phyloP scores from a whole-genome alignment of 768 basidiomycete species.

The Clavaria fumosa region DNA sequence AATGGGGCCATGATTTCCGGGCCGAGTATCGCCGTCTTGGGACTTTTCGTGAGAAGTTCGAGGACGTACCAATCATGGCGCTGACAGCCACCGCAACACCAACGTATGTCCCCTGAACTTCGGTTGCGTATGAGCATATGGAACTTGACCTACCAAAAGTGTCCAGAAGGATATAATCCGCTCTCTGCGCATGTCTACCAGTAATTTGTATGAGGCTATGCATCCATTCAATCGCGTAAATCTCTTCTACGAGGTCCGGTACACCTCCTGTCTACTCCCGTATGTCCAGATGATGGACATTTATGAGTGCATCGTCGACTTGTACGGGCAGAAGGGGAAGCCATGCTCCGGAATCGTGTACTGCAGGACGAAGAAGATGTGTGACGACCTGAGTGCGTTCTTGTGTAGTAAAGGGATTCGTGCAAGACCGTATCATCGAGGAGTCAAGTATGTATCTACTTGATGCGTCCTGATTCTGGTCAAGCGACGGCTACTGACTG shows the following conservation, averaged over 20 bases:
- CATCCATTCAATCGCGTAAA: conserved; percentile 75
- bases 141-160: conserved; percentile 22
- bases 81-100: conserved; percentile 73
- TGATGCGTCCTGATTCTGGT: neutral
- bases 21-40: conserved; percentile 60
- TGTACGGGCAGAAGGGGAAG: conserved; percentile 43
- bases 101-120: conserved; percentile 24
- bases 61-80: conserved; percentile 71
- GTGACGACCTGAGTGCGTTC: conserved; percentile 49
- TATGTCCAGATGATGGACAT: conserved; percentile 48
- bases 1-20: conserved; percentile 79
- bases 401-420: conserved; percentile 53
- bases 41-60: conserved; percentile 48
- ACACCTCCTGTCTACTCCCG: conserved; percentile 37
- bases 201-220: conserved; percentile 42
- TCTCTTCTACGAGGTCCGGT: conserved; percentile 72
- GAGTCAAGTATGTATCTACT: conserved; percentile 31
- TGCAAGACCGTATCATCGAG: conserved; percentile 62
- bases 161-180: conserved; percentile 62
- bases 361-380: conserved; percentile 51
- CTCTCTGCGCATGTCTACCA: conserved; percentile 42
- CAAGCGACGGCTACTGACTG: too few relatives aligned
- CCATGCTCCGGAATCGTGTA: conserved; percentile 65
- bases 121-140: neutral
- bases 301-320: conserved; percentile 43